Evolutionary conservation across 1,139 yeast species (phyloP), one percentile per base, ranked within the genome.

Genomic region (Pichia sp.): DNA sequence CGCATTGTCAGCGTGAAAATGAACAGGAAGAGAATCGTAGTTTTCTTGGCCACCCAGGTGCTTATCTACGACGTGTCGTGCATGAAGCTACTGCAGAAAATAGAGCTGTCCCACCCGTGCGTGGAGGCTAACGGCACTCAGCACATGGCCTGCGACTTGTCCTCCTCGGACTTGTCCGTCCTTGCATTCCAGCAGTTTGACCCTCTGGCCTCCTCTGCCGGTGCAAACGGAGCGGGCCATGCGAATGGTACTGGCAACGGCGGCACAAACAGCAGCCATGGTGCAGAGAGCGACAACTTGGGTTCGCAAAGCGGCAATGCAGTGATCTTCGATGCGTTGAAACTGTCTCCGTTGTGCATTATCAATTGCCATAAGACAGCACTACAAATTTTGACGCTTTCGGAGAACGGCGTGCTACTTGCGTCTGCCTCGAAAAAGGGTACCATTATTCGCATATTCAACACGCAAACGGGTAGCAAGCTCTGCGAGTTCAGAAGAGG

Each of bases 31-130:
- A 77, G 96, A 50, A 75, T 93, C 62, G 79, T 89, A 23, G 95
- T 92, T 11, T 76, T 90, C 32, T 74, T 93, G 54, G 90, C 86
- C 62, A 90, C 87, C 59, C 96, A 92, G 68, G 85, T 93, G 8
- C 90, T 88, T 70, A 81, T 93, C 51, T 93, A 93, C 70, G 97
- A 93, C 66, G 86, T 93, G 47, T 78, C 85, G 49, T 87, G 86
- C 62, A 90, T 93, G 97, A 84, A 85, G 64, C 75, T 93, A 45
- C 72, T 93, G 50, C 96, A 90, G 68, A 90, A 95, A 0, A 85
- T 93, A 52, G 97, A 92, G 65, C 87, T 95, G 0, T 77, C 85
- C 42, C 51, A 31, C 36, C 11, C 34, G 10, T 10, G 16, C 15
- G 5, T 8, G 13, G 11, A 23, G 26, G 26, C 26, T 23, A 23